These are phyloP conservation scores for Plasmodium falciparum DNA, from an alignment of 169 alveolate genomes.

Conservation along the genomic window DNA sequence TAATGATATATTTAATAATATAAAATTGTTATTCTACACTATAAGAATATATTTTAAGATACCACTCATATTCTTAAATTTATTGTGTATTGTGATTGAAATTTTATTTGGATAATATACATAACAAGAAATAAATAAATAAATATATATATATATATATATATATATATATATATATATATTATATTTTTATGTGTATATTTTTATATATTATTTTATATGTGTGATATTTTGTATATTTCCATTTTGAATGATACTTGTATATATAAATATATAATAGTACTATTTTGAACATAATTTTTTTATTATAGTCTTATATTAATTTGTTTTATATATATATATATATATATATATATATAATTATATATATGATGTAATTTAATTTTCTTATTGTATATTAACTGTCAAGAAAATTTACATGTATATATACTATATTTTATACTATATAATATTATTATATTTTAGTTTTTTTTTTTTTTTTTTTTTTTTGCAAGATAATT, in stretches of 20 bases:
- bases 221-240: not conserved
- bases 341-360: too few species aligned
- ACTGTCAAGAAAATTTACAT: too few species aligned
- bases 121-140: not conserved
- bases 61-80: conserved; percentile 65
- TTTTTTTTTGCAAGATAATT: too few species aligned
- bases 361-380: too few species aligned
- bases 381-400: too few species aligned
- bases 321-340: too few species aligned
- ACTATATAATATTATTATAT: too few species aligned
- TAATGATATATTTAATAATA: conserved; percentile 72
- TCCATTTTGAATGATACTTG: not conserved
- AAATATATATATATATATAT: not conserved
- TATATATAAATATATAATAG: too few species aligned
- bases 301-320: too few species aligned
- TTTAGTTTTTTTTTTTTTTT: too few species aligned
- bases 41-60: conserved; percentile 74
- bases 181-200: not conserved
- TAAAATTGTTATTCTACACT: conserved; percentile 66
- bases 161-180: conserved; percentile 1
- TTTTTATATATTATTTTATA: not conserved
- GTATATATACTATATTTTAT: too few species aligned
- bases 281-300: too few species aligned
- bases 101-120: conserved; percentile 56
- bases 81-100: conserved; percentile 66